Evolutionary conservation across 2,329 filamentous ascomycete species (phyloP).

Genomic region (Botrytis pseudocinerea): DNA sequence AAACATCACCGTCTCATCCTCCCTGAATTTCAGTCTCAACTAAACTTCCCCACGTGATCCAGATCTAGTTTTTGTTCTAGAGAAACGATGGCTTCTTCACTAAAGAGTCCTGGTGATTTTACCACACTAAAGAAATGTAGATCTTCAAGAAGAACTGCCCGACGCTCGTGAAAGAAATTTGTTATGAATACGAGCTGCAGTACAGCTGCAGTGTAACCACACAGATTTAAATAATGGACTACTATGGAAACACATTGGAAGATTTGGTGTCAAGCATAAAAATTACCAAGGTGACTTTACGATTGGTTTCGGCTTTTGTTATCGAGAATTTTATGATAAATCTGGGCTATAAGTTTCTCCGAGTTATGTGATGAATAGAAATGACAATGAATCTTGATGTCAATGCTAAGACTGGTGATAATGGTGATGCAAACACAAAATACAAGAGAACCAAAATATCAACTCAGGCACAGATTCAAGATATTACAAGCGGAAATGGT

Average conservation of each 20-base stretch:
- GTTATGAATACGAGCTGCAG: neutral
- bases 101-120: neutral
- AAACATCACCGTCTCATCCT: neutral
- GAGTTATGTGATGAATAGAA: neutral
- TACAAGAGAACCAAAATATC: neutral
- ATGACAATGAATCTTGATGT: neutral
- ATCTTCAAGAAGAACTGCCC: fast-evolving
- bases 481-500: neutral
- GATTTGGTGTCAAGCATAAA: neutral
- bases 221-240: neutral
- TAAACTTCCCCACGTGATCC: neutral
- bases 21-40: neutral
- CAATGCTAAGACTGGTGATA: neutral
- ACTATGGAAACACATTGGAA: neutral
- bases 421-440: neutral
- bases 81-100: neutral
- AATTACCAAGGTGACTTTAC: neutral
- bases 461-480: neutral
- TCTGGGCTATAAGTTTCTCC: neutral
- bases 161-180: fast-evolving
- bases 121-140: neutral
- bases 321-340: neutral
- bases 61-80: neutral
- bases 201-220: neutral
- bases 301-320: neutral